These are phyloP conservation scores for Lentinus tigrinus DNA, from an alignment of 768 basidiomycete species.

Conservation along the genomic window DNA sequence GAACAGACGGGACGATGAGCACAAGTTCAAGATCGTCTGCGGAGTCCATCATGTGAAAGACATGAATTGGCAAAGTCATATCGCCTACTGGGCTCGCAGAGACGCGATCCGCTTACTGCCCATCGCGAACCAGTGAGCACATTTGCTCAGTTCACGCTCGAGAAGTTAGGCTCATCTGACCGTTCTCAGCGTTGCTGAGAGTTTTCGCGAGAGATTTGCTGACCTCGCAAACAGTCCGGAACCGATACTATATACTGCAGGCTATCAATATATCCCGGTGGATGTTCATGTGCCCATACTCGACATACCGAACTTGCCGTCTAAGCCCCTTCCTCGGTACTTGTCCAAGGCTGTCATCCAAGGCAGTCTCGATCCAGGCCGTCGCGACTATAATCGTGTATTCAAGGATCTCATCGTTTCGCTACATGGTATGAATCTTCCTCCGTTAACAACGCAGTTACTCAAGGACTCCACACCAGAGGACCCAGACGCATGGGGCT, in stretches of 20 bases:
- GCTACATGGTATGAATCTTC: conserved; percentile 27
- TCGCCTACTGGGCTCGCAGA: conserved; percentile 37
- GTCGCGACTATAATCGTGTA: conserved; percentile 37
- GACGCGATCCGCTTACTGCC: conserved; percentile 38
- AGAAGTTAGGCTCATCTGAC: background rate
- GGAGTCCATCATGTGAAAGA: conserved; percentile 38
- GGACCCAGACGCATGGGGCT: conserved; percentile 37
- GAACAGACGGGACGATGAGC: conserved; percentile 33
- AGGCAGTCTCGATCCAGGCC: conserved; percentile 34
- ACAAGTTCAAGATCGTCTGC: conserved; percentile 44
- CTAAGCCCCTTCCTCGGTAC: conserved; percentile 19
- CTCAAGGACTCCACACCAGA: no score
- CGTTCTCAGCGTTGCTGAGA: conserved; percentile 28
- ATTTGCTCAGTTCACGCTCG: background rate
- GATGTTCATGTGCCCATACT: conserved; percentile 38
- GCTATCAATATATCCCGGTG: conserved; percentile 36
- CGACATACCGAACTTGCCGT: conserved; percentile 30
- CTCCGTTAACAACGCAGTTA: no score
- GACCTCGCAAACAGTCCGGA: conserved; percentile 33
- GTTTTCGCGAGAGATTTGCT: conserved; percentile 32
- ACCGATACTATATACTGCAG: conserved; percentile 27
- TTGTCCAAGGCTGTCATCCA: conserved; percentile 43
- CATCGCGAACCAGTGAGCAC: conserved; percentile 40
- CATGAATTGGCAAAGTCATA: conserved; percentile 30
- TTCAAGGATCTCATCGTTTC: conserved; percentile 35